These are phyloP conservation scores for Fusarium paranaense DNA, from an alignment of 2,329 filamentous ascomycete species.

Conservation along the genomic window DNA sequence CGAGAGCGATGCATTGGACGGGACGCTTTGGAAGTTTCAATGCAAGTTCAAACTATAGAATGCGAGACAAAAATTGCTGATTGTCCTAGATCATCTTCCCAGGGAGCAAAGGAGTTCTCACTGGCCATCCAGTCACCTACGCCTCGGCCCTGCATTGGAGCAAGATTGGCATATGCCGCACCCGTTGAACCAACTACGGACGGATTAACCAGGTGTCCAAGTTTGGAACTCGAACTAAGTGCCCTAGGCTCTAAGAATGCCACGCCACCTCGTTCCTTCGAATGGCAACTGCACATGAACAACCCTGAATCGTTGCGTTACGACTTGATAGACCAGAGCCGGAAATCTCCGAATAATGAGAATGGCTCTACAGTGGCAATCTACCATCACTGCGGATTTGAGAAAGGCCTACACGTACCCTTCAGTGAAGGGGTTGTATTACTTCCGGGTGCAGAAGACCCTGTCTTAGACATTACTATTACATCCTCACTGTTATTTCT, in stretches of 20 bases:
- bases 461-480: not conserved
- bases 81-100: not conserved
- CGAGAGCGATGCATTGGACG: not conserved
- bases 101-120: not conserved
- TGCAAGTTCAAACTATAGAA: conserved; percentile 1
- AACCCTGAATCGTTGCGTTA: conserved; percentile 8
- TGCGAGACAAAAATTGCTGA: not conserved
- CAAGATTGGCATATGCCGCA: not conserved
- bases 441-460: not conserved
- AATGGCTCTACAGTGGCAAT: not conserved
- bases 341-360: rapidly evolving
- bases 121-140: not conserved
- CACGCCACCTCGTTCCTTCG: not conserved
- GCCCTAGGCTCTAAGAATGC: too few species aligned
- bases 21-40: not conserved
- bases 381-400: conserved; percentile 15
- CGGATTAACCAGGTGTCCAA: not conserved
- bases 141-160: not conserved
- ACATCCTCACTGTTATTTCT: conserved; percentile 9
- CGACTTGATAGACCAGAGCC: not conserved
- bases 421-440: conserved; percentile 3
- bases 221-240: not conserved
- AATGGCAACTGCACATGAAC: not conserved
- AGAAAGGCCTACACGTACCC: not conserved
- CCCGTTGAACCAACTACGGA: not conserved